A percentile compares a stretch with the other conserved stretches of the same genome.
Conservation (phyloP, 805 yeast species). For the Millerago galiae region DNA sequence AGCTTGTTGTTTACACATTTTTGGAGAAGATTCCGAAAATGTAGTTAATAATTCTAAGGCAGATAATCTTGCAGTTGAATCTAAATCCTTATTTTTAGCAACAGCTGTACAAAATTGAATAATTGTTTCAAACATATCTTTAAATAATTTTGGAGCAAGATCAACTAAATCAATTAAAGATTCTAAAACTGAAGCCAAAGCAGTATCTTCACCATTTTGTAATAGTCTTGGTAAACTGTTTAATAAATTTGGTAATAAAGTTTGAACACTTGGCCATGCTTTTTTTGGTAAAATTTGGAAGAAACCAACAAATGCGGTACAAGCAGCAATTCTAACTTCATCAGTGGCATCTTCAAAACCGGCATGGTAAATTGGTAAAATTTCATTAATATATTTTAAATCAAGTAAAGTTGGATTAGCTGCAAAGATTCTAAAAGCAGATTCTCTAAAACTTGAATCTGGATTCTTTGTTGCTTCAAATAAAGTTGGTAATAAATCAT, state of each 20-base stretch:
- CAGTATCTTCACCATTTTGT: constrained; percentile 69
- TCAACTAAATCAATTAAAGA: constrained; percentile 85
- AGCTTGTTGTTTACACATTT: constrained; percentile 82
- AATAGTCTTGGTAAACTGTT: constrained; percentile 83
- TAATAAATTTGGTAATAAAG: constrained; percentile 74
- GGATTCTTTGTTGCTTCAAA: constrained; percentile 52
- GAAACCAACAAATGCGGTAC: constrained; percentile 86
- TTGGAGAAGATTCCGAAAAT: constrained; percentile 89
- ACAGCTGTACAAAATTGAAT: constrained; percentile 82
- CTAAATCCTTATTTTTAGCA: constrained; percentile 74
- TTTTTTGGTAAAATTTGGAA: constrained; percentile 77
- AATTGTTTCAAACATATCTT: constrained; percentile 83
- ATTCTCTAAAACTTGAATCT: constrained; percentile 73
- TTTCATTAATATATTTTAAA: constrained; percentile 44
- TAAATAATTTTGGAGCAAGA: constrained; percentile 90
- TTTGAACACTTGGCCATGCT: constrained; percentile 71
- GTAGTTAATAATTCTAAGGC: constrained; percentile 87
- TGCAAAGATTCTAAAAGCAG: constrained; percentile 84
- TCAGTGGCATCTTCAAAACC: constrained; percentile 81
- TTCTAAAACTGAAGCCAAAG: constrained; percentile 84
- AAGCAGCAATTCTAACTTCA: constrained; percentile 84
- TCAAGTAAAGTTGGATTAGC: constrained; percentile 76
- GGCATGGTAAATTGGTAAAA: constrained; percentile 63
- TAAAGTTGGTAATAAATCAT: constrained; percentile 68
- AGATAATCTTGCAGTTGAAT: constrained; percentile 70